phyloP scores from a whole-genome alignment of 176 grass and related monocot genomes.

The Neostapfia colusana region DNA sequence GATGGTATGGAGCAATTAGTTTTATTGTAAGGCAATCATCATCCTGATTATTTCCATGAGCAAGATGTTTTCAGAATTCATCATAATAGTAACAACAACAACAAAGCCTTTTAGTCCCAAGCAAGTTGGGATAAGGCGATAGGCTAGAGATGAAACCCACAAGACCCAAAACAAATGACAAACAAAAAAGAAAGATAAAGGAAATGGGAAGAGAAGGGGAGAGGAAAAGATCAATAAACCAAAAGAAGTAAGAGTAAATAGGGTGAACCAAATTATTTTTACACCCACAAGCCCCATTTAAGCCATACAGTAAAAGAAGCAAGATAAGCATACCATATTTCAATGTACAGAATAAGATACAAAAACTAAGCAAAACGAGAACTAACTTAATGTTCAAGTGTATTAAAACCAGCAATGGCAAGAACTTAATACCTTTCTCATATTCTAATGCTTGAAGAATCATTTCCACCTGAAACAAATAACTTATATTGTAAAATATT shows the following conservation, averaged over 20 bases:
- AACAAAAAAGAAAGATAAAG: too few species aligned
- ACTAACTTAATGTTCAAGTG: neutral
- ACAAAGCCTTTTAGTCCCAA: too few species aligned
- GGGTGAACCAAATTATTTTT: conserved; percentile 24
- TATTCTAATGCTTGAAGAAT: conserved; percentile 99
- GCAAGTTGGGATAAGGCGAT: too few species aligned
- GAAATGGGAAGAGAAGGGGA: too few species aligned
- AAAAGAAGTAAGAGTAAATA: too few species aligned
- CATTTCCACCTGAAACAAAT: conserved; percentile 86
- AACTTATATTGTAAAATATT: conserved; percentile 26
- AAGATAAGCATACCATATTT: neutral
- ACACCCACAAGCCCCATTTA: neutral
- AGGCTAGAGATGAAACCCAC: too few species aligned
- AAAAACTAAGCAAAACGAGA: conserved; percentile 6
- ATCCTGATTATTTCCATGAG: neutral
- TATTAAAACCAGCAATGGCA: neutral
- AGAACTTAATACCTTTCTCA: conserved; percentile 64
- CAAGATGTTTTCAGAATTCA: neutral
- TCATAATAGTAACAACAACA: neutral
- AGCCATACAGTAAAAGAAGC: neutral
- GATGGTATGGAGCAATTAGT: neutral
- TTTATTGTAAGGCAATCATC: neutral
- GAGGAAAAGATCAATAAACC: too few species aligned
- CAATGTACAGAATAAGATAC: neutral
- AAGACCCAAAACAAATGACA: too few species aligned